A percentile compares a stretch with the other conserved stretches of the same genome.
phyloP scores from a whole-genome alignment of 2,329 filamentous ascomycete genomes.

The Talaromyces sp. region DNA sequence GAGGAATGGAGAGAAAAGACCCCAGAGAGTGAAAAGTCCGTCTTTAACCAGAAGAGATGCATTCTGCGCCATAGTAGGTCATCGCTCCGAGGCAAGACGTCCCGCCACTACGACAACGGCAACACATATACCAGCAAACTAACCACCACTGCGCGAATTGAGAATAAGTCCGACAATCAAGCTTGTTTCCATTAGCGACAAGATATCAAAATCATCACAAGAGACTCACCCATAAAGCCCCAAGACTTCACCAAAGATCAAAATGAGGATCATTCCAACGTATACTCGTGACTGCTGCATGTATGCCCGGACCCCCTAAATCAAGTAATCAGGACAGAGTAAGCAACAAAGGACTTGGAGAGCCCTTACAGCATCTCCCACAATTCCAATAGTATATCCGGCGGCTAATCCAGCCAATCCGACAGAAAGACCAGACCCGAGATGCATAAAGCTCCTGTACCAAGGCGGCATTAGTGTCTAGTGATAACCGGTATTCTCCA shows the following conservation, averaged over 20 bases:
- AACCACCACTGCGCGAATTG: constrained; percentile 61
- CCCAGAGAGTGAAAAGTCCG: not conserved
- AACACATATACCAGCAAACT: not conserved
- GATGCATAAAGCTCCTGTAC: constrained; percentile 79
- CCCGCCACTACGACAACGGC: not conserved
- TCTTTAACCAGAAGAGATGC: not conserved
- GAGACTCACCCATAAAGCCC: constrained; percentile 82
- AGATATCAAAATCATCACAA: not conserved
- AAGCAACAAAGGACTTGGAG: constrained; percentile 16
- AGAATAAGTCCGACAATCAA: constrained; percentile 87
- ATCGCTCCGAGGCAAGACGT: not conserved
- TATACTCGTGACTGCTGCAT: constrained; percentile 96
- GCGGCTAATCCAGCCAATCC: constrained; percentile 89
- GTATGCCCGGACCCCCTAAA: constrained; percentile 75
- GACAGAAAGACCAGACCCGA: constrained; percentile 84
- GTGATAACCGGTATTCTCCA: constrained; percentile 7
- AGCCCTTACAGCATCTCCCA: constrained; percentile 72
- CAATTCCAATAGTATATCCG: constrained; percentile 92
- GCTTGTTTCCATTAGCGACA: constrained; percentile 38
- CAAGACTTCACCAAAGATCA: constrained; percentile 97
- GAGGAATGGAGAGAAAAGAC: not conserved
- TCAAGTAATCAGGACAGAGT: not conserved
- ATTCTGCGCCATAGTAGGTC: not conserved
- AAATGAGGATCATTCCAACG: constrained; percentile 95
- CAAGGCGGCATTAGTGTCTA: constrained; percentile 14